Percentiles rank a stretch among this genome's conserved stretches.
Evolutionary conservation across 78 protist genomes (phyloP).

Genomic region (Speleostelium caveatum): DNA sequence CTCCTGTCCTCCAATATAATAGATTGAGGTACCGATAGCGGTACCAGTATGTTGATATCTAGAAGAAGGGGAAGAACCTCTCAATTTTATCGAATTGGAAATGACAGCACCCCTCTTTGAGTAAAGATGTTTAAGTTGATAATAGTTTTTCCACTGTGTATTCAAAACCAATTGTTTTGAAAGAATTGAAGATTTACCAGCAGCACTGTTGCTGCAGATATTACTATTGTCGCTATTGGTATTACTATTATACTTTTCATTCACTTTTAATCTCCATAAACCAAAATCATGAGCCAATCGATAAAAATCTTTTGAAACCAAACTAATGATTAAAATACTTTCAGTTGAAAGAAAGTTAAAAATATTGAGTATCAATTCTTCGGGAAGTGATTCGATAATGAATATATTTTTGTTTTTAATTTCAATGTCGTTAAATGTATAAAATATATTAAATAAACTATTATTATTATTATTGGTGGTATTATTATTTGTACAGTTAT

Average conservation of each 20-base stretch:
- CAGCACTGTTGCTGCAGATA: not conserved
- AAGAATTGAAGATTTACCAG: not conserved
- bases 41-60: constrained; percentile 78
- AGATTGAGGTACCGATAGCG: constrained; percentile 43
- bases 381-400: constrained; percentile 4
- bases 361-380: constrained; percentile 27
- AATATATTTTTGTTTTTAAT: not conserved
- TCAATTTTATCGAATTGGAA: constrained; percentile 3
- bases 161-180: not conserved
- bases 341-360: constrained; percentile 6
- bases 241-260: not conserved
- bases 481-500: not conserved
- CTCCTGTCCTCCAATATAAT: constrained; percentile 78
- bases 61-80: constrained; percentile 41
- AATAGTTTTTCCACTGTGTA: constrained; percentile 57
- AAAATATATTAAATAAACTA: not conserved
- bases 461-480: not conserved
- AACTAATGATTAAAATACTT: constrained; percentile 1
- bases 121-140: not conserved
- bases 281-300: constrained; percentile 30
- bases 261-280: constrained; percentile 44
- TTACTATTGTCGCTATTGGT: constrained; percentile 1
- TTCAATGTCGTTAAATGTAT: not conserved
- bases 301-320: constrained; percentile 11
- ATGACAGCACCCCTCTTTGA: not conserved